Evolutionary conservation across 2,329 filamentous ascomycete species (phyloP), one percentile per base, ranked within the genome.

Genomic region (Exophiala bonariae): DNA sequence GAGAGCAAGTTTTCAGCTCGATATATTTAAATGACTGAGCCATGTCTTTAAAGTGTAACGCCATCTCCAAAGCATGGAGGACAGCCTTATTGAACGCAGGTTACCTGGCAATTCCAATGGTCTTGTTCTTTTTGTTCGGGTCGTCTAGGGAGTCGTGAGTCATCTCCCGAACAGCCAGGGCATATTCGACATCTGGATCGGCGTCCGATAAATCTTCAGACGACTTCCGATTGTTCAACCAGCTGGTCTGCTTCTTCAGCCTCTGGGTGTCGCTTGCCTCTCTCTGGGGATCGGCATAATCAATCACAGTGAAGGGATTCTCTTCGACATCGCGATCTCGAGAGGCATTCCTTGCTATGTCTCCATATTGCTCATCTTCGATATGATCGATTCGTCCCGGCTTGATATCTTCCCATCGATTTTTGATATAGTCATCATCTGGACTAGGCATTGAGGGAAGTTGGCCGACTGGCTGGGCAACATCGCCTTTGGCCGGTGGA

Each of bases 271-370:
- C 57, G 39, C 55, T 57, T 4, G 48, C 45, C 33, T 50, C 47
- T 26, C 53, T 43, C 38, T 49, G 53, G 22, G 53, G 44, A 33
- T 53, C 49, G 18, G 45, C 54, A 42, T 57, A 54, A 31, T 59
- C 54, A 10, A 59, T 44, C 31, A 47, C 43, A 10, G 49, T 28
- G 23, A 55, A 52, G 3, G 46, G 35, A 36, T 59, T 58, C 38
- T 52, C 55, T 17, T 59, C 57, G 13, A 49, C 38, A 37, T 59
- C 57, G 13, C 57, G 49, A 43, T 59, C 57, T 32, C 55, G 47
- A 14, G 55, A 59, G 14, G 48, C 57, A n/a, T 50, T 50, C 19
- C 57, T 52, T n/a, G 32, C 48, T 17, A 58, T 18, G 3, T 19
- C 36, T 28, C 41, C 41, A 19, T 42, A 49, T 33, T 44, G 32